These are phyloP conservation scores for Fusarium verticillioides DNA, from an alignment of 2,329 filamentous ascomycete species.

Conservation along the genomic window DNA sequence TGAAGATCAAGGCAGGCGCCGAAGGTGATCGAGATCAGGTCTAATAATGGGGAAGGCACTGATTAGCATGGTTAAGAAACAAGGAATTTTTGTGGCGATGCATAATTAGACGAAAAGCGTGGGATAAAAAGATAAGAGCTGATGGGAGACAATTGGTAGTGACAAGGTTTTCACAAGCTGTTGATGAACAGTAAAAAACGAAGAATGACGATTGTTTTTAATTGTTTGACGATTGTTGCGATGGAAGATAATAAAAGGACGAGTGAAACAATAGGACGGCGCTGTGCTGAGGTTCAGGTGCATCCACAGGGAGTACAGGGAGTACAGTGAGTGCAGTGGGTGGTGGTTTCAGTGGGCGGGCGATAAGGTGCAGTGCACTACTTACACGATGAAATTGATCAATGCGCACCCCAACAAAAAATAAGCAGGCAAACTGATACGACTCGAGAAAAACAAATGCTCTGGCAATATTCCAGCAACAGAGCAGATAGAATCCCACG, in stretches of 20 bases:
- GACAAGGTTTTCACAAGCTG: neutral
- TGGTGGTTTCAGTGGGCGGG: neutral
- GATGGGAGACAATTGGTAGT: neutral
- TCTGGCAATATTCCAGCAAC: constrained; percentile 57
- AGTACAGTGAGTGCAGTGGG: constrained; percentile 12
- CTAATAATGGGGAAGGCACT: constrained; percentile 39
- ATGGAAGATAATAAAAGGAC: neutral
- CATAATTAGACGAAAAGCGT: constrained; percentile 3
- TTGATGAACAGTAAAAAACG: neutral
- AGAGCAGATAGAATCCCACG: constrained; percentile 37
- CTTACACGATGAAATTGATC: constrained; percentile 37
- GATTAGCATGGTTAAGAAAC: constrained; percentile 37
- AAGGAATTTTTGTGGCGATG: constrained; percentile 24
- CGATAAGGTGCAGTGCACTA: constrained; percentile 14
- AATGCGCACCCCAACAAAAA: constrained; percentile 17
- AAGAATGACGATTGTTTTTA: neutral
- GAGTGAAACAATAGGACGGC: neutral
- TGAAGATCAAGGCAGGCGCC: constrained; percentile 21
- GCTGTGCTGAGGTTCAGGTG: constrained; percentile 6
- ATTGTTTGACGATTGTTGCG: constrained; percentile 7
- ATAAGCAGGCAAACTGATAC: constrained; percentile 20
- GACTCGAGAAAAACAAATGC: constrained; percentile 34
- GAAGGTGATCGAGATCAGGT: constrained; percentile 29
- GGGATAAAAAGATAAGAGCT: neutral
- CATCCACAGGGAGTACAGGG: constrained; percentile 10